Conservation (phyloP, 2,329 filamentous ascomycete genomes). For the Sporothrix pallida region DNA sequence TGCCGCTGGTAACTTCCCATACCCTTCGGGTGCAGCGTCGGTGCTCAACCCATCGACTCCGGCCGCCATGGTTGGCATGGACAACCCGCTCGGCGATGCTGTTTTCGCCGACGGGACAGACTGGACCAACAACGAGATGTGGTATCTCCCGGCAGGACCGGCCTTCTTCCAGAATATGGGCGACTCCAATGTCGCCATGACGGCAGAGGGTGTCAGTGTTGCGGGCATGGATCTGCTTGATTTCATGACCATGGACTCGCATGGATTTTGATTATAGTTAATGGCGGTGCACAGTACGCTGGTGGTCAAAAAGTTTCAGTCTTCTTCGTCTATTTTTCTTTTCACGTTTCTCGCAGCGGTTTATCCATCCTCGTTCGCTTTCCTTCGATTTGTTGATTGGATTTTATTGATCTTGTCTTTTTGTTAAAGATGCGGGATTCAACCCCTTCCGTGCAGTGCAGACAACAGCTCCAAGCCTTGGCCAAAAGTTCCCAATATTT, state of each 20-base stretch:
- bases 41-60: constrained; percentile 58
- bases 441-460: no score
- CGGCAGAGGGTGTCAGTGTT: constrained; percentile 69
- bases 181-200: constrained; percentile 67
- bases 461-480: not conserved
- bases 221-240: constrained; percentile 70
- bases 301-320: not conserved
- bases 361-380: no score
- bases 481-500: no score
- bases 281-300: no score
- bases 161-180: constrained; percentile 70
- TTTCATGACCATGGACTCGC: constrained; percentile 62
- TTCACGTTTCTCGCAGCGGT: no score
- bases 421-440: not conserved
- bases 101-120: constrained; percentile 55
- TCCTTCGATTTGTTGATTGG: no score
- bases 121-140: constrained; percentile 67
- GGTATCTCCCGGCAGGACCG: constrained; percentile 68
- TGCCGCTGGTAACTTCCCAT: constrained; percentile 60
- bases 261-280: not conserved
- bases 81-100: constrained; percentile 43
- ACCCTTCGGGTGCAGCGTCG: constrained; percentile 54
- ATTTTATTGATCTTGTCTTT: not conserved
- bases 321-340: not conserved
- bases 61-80: constrained; percentile 44